phyloP scores from a whole-genome alignment of 2,329 filamentous ascomycete species.

The Exophiala dermatitidis region DNA sequence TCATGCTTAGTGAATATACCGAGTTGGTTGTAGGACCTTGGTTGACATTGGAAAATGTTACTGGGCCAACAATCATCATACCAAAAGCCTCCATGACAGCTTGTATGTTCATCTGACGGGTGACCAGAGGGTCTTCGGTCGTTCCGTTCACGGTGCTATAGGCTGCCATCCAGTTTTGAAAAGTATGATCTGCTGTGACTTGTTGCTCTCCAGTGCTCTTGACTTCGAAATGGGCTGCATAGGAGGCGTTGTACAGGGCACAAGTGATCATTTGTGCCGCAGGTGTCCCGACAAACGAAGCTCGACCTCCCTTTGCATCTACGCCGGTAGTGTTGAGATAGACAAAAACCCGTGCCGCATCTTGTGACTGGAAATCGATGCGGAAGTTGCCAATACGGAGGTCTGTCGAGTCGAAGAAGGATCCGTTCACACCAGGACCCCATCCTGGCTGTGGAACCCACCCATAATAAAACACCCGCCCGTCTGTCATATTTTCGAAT shows the following conservation, averaged over 20 bases:
- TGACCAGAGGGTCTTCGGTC: neutral
- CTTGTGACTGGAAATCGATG: slow-evolving; percentile 5
- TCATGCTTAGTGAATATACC: slow-evolving; percentile 10
- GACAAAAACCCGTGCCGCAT: slow-evolving; percentile 9
- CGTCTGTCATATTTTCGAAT: slow-evolving; percentile 8
- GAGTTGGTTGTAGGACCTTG: slow-evolving; percentile 4
- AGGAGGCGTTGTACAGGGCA: slow-evolving; percentile 12
- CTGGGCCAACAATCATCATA: slow-evolving; percentile 12
- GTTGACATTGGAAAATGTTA: slow-evolving; percentile 1
- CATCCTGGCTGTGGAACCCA: slow-evolving; percentile 12
- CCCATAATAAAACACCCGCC: slow-evolving; percentile 7
- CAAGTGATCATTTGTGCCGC: slow-evolving; percentile 13
- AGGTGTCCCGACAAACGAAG: neutral
- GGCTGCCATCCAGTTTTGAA: slow-evolving; percentile 13
- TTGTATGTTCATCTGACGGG: slow-evolving; percentile 16
- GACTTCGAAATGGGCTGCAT: slow-evolving; percentile 9
- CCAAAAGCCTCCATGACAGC: slow-evolving; percentile 14
- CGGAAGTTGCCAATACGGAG: slow-evolving; percentile 9
- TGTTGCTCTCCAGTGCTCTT: slow-evolving; percentile 9
- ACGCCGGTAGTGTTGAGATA: slow-evolving; percentile 14
- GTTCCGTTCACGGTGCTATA: slow-evolving; percentile 4
- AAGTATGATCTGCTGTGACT: slow-evolving; percentile 1
- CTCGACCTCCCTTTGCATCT: slow-evolving; percentile 1
- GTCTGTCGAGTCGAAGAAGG: slow-evolving; percentile 10
- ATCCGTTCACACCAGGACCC: slow-evolving; percentile 11